A percentile compares a stretch with the other conserved stretches of the same genome.
Evolutionary conservation across 306 rosid genomes (phyloP).

Genomic region (Geum urbanum): DNA sequence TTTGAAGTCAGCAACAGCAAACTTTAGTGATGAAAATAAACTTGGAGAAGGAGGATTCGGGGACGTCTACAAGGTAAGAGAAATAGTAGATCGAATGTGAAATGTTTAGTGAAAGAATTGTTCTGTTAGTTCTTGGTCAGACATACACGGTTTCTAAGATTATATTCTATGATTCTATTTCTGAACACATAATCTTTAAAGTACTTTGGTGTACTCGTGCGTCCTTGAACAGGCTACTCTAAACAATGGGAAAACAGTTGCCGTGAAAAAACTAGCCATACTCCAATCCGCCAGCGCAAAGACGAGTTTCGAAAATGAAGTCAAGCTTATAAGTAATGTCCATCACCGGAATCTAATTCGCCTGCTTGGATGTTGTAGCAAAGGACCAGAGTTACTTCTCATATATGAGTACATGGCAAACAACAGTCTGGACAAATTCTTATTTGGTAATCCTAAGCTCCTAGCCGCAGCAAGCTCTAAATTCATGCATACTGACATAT

Average conservation of each 20-base stretch:
- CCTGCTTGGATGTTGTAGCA: conserved; percentile 65
- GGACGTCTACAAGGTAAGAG: conserved; percentile 58
- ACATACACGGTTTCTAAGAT: background rate
- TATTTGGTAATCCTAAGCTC: conserved; percentile 45
- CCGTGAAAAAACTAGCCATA: conserved; percentile 54
- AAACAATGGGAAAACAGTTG: conserved; percentile 59
- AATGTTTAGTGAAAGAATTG: background rate
- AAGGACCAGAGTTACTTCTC: conserved; percentile 63
- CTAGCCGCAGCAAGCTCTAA: background rate
- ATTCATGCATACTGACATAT: background rate
- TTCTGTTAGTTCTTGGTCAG: background rate
- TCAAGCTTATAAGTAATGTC: conserved; percentile 64
- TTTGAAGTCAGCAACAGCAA: conserved; percentile 54
- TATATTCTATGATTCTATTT: background rate
- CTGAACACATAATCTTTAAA: background rate
- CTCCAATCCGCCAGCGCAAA: conserved; percentile 43
- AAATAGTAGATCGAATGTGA: background rate
- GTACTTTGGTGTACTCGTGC: background rate
- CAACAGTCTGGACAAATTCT: conserved; percentile 56
- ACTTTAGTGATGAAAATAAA: conserved; percentile 52
- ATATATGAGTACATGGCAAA: conserved; percentile 68
- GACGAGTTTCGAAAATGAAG: conserved; percentile 56
- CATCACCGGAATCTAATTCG: conserved; percentile 65
- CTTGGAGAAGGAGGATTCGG: conserved; percentile 81
- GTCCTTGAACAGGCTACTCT: conserved; percentile 51